Evolutionary conservation across 345 rosid species (phyloP), one percentile per base, ranked within the genome.

Genomic region (Raphanus raphanistrum): DNA sequence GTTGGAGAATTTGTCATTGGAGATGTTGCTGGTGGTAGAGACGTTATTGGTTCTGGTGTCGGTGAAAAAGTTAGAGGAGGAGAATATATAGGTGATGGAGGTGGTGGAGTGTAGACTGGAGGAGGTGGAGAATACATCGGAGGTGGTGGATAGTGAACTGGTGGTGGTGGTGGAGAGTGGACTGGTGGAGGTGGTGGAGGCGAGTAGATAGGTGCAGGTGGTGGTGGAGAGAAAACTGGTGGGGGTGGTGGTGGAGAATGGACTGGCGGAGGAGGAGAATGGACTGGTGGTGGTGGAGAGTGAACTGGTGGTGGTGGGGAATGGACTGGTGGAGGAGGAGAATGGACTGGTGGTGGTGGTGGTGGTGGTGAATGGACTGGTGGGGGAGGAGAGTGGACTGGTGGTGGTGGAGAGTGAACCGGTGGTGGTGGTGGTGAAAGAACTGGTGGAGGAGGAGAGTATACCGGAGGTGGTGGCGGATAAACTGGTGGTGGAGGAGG

Each of bases 391-490:
- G 52, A 43, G 52, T 12, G 52, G 5, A 43, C 52, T 12, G 50
- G 50, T 43, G 50, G 50, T 43, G 50, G 50, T 43, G 50, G 50
- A 11, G 36, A 33, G 36, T 33, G 38, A 13, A 43, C 52, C 11
- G 52, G 52, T 3, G 52, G 52, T 12, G 50, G 50, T 43, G 50
- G 50, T 12, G 52, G 55, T 5, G 55, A 50, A 50, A n/a, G 55
- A n/a, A n/a, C 55, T 50, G 55, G 55, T 50, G 55, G 55, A n/a
- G 55, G 55, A n/a, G 55, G 55, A 50, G 55, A 50, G 55, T 50
- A 50, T 50, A 50, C 55, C 8, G 55, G 55, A 50, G 55, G 55
- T 50, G 55, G 52, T 45, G 52, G 52, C 15, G 52, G 15, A 45
- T 45, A 45, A 45, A 45, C 6, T 45, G 52, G 52, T 45, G 41